Evolutionary conservation across 805 yeast genomes (phyloP), one percentile per base, ranked within the genome.

Genomic region (Candida ficus): DNA sequence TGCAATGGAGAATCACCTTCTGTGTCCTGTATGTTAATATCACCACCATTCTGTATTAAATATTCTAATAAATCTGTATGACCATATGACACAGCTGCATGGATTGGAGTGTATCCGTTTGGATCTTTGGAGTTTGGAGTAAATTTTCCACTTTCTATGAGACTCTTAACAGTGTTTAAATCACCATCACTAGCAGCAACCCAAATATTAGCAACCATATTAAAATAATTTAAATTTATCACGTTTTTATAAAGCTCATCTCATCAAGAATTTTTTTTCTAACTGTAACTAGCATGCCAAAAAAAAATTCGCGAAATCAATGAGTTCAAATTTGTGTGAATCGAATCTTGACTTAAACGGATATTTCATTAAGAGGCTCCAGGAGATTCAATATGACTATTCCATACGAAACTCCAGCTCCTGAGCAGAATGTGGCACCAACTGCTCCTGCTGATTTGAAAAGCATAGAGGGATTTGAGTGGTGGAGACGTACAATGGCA

Each of bases 1-100:
- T 91, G 98, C 45, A 93, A 67, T 1, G 99, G 97, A 0, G 98
- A 83, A 54, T 93, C 99, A 2, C 98, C 97, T 49, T 95, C 99
- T 18, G 64, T 64, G 52, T 93, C 99, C 43, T 71, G 78, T 25
- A 90, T 66, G 58, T 93, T 89, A 19, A 89, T 74, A 56, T 93
- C 81, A 7, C 96, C 98, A 8, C 85, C 85, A 16, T 63, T 50
- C 16, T 63, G 58, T 5, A 84, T 60, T 34, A 88, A 67, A 47
- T 72, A 75, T 42, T 64, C 60, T 29, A 93, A 65, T 29, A 93
- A 66, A 9, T 83, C 89, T 3, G 64, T 52, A 57, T 91, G 90
- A 8, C 91, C 91, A 61, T 93, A 93, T 1, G 97, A 83, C 3
- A 95, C 95, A 2, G 99, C 98, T 1, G 99, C 99, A 60, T 93